phyloP scores from a whole-genome alignment of 2,329 filamentous ascomycete species.

The Diaporthe capsici region DNA sequence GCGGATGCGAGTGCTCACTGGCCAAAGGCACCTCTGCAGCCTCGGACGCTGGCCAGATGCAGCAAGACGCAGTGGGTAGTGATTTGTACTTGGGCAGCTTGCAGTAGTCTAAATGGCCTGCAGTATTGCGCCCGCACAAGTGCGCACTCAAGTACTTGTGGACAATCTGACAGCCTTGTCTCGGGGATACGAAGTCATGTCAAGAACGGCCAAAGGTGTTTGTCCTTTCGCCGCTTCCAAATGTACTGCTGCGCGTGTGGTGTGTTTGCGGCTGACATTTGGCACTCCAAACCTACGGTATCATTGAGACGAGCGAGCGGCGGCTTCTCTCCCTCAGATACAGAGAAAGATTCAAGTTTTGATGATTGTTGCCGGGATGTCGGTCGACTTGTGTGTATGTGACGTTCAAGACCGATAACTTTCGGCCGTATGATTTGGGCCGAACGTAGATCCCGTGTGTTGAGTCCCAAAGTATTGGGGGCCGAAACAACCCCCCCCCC shows the following conservation, averaged over 20 bases:
- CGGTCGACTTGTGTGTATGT: background rate
- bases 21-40: conserved; percentile 15
- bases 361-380: background rate
- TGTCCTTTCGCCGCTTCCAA: background rate
- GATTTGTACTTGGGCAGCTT: conserved; percentile 11
- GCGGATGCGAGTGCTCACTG: conserved; percentile 36
- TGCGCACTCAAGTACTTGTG: conserved; percentile 27
- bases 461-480: background rate
- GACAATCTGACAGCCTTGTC: conserved; percentile 21
- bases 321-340: background rate
- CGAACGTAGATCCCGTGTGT: background rate
- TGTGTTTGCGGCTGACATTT: background rate
- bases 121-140: conserved; percentile 30
- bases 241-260: background rate
- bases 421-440: background rate
- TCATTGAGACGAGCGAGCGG: background rate
- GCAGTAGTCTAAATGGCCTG: conserved; percentile 24
- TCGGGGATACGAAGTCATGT: background rate
- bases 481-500: background rate
- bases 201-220: background rate
- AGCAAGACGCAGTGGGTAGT: conserved; percentile 13
- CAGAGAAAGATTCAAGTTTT: background rate
- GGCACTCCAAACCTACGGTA: background rate
- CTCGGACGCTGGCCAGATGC: conserved; percentile 21
- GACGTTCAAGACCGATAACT: background rate